Evolutionary conservation across 805 yeast species (phyloP), one percentile per base, ranked within the genome.

Genomic region (Ogataea thermomethanolica): DNA sequence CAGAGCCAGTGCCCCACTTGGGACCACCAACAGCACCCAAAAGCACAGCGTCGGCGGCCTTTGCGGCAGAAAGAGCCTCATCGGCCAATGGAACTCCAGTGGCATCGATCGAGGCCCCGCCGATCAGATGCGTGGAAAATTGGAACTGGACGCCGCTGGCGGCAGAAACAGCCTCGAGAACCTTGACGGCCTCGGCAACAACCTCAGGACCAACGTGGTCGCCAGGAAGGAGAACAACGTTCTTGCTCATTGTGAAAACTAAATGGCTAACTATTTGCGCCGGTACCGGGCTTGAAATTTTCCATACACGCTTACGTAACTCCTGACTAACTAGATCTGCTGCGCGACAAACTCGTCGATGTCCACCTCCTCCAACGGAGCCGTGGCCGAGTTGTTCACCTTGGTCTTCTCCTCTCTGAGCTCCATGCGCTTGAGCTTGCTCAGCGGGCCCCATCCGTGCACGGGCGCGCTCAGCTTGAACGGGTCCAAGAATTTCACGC

Each of bases 21-120:
- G 99, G 99, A 25, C 99, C 99, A 49, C 99, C 99, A 25, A 93
- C 99, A 7, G 99, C 96, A 51, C 99, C 99, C 42, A 93, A 73
- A 50, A 93, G 70, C n/a, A 93, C 95, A 20, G 98, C 99, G 61
- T 91, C 95, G 1, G 98, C 83, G 32, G 69, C 68, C 66, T 87
- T 89, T 26, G 97, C 76, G 8, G 95, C 89, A 33, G 69, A 84
- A 34, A 93, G 72, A 3, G 96, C 76, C 43, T 74, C 91, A 45
- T 84, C 95, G 11, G 96, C 84, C 49, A 93, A 72, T 44, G 99
- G 97, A 37, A 63, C 81, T 39, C 99, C 99, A 32, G 95, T 83
- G 42, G 96, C 96, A 62, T 93, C 99, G 58, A 93, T 91, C 33
- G 98, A 95, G 37, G 98, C 97, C 57, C 99, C 99, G 49, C 99